Conservation (phyloP, 768 basidiomycete genomes). For the Lentinula sp. region DNA sequence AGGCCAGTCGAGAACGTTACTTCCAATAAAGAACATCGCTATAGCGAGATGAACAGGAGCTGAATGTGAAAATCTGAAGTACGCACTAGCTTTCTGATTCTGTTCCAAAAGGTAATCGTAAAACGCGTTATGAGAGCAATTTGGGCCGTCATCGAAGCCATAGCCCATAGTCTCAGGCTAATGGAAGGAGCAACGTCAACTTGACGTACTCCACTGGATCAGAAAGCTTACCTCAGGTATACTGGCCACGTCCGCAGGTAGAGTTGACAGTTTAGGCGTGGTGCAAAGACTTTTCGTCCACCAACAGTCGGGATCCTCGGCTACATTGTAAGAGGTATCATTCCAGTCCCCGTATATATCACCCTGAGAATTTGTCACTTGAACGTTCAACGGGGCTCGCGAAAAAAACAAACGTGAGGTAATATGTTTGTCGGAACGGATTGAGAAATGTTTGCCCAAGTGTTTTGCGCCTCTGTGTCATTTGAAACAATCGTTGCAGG, state of each 20-base stretch:
- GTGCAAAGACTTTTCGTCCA: constrained; percentile 32
- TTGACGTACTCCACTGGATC: neutral
- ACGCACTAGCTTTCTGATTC: constrained; percentile 57
- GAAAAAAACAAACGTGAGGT: constrained; percentile 27
- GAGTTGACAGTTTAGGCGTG: constrained; percentile 36
- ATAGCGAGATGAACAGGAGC: neutral
- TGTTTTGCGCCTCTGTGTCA: constrained; percentile 34
- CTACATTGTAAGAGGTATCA: constrained; percentile 12
- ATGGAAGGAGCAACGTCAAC: neutral
- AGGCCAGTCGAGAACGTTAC: constrained; percentile 52
- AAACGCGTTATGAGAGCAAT: constrained; percentile 59
- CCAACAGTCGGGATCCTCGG: constrained; percentile 44
- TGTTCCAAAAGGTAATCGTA: constrained; percentile 47
- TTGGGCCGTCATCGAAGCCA: constrained; percentile 62
- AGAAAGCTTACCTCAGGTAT: constrained; percentile 38
- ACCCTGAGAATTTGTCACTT: constrained; percentile 1
- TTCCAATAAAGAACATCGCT: constrained; percentile 64
- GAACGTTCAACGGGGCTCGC: neutral
- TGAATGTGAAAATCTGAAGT: neutral
- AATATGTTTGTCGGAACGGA: constrained; percentile 41
- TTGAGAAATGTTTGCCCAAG: constrained; percentile 35
- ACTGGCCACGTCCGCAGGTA: constrained; percentile 35
- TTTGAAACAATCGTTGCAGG: constrained; percentile 33
- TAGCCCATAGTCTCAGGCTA: constrained; percentile 54
- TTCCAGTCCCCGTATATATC: constrained; percentile 16